Evolutionary conservation across 2,329 filamentous ascomycete species (phyloP).

Genomic region (Colletotrichum tanaceti): DNA sequence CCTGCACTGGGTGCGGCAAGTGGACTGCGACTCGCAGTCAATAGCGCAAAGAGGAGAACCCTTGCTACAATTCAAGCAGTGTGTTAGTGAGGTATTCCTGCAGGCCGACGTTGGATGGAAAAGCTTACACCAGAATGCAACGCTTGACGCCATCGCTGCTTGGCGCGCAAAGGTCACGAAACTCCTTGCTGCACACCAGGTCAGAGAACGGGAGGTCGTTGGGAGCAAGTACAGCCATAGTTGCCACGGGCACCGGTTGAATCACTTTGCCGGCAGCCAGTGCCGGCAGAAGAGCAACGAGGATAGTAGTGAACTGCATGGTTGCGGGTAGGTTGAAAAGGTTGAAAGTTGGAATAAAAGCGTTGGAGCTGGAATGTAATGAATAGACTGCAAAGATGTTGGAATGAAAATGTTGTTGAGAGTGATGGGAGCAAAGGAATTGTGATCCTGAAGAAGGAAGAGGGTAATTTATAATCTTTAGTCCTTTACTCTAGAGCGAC

Average conservation of each 20-base stretch:
- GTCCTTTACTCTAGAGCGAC: not conserved
- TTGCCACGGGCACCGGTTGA: no score
- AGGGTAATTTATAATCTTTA: not conserved
- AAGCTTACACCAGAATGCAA: not conserved
- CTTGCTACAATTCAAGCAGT: not conserved
- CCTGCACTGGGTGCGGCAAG: not conserved
- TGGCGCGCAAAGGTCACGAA: no score
- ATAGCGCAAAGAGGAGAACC: accelerated
- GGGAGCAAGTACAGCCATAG: no score
- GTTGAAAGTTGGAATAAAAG: not conserved
- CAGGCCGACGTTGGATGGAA: no score
- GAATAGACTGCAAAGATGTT: not conserved
- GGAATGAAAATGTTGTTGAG: not conserved
- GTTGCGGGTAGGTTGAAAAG: no score
- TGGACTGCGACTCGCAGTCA: not conserved
- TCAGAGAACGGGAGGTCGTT: no score
- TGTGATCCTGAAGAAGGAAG: not conserved
- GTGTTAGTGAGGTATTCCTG: not conserved
- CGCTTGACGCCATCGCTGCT: not conserved
- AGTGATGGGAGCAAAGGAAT: not conserved
- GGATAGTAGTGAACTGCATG: conserved; percentile 1
- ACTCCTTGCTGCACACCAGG: no score
- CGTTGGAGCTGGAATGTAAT: not conserved
- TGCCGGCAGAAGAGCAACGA: not conserved
- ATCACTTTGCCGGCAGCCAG: no score